Percentiles rank a stretch among this genome's conserved stretches.
phyloP scores from a whole-genome alignment of 2,329 filamentous ascomycete species.

The Talaromyces piceae region DNA sequence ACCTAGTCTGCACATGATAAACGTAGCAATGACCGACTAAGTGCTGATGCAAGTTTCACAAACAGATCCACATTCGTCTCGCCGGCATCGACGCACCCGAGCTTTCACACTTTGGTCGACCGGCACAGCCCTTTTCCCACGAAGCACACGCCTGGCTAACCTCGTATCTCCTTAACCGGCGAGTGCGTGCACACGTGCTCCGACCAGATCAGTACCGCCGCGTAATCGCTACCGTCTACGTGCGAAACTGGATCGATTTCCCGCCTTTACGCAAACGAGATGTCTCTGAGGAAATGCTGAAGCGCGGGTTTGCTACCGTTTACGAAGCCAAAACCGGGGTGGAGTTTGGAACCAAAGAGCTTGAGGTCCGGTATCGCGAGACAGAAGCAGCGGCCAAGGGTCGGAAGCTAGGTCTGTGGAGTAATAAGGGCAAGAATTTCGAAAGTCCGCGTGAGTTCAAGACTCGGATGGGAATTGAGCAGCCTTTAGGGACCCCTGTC shows the following conservation, averaged over 20 bases:
- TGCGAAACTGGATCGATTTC: constrained; percentile 47
- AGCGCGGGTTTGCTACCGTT: constrained; percentile 73
- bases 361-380: constrained; percentile 39
- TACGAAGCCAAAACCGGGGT: constrained; percentile 88
- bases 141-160: constrained; percentile 81
- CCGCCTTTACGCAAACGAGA: constrained; percentile 57
- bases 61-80: constrained; percentile 73
- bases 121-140: constrained; percentile 72
- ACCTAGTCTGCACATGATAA: no score
- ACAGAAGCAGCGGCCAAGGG: constrained; percentile 53
- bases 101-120: constrained; percentile 80
- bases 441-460: constrained; percentile 91
- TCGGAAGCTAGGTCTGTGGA: constrained; percentile 68
- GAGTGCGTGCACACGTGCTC: constrained; percentile 76
- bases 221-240: constrained; percentile 76
- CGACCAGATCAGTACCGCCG: constrained; percentile 87
- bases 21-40: no score
- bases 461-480: constrained; percentile 43
- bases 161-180: constrained; percentile 60
- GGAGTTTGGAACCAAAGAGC: constrained; percentile 71
- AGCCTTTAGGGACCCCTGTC: not conserved
- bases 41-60: no score
- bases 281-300: constrained; percentile 85
- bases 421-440: constrained; percentile 46
- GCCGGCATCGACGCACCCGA: constrained; percentile 93